Evolutionary conservation across 768 basidiomycete species (phyloP).

Genomic region (Suillus paluster): DNA sequence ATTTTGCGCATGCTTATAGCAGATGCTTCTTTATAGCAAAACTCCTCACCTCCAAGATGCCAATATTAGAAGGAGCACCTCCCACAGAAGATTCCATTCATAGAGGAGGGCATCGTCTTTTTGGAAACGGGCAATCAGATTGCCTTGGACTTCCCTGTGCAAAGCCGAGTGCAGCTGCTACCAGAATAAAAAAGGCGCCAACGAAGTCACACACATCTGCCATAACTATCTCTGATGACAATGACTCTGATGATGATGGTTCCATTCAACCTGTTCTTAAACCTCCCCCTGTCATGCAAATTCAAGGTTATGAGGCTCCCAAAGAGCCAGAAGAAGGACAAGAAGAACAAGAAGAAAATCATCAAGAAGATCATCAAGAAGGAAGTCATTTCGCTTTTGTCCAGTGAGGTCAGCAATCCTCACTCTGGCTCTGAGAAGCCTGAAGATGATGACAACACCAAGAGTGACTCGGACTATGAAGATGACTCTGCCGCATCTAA

Average conservation of each 20-base stretch:
- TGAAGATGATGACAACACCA: neutral
- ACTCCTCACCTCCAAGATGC: neutral
- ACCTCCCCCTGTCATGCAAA: neutral
- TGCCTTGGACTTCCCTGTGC: neutral
- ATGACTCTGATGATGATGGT: neutral
- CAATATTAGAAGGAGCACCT: neutral
- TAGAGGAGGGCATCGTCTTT: neutral
- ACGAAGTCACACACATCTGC: neutral
- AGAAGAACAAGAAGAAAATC: neutral
- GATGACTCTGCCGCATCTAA: neutral
- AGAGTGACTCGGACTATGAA: neutral
- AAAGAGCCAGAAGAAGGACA: neutral
- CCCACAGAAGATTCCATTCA: neutral
- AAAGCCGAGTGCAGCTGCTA: neutral
- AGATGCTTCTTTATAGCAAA: neutral
- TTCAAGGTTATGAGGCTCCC: neutral
- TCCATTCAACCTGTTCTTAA: neutral
- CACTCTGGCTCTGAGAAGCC: neutral
- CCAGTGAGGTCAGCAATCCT: neutral
- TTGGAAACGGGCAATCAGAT: neutral
- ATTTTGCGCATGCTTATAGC: neutral
- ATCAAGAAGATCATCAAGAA: neutral
- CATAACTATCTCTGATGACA: neutral
- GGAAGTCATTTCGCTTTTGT: neutral
- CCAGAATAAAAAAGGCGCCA: neutral